Evolutionary conservation across 2,329 filamentous ascomycete species (phyloP).

Genomic region (Sporothrix brasiliensis): DNA sequence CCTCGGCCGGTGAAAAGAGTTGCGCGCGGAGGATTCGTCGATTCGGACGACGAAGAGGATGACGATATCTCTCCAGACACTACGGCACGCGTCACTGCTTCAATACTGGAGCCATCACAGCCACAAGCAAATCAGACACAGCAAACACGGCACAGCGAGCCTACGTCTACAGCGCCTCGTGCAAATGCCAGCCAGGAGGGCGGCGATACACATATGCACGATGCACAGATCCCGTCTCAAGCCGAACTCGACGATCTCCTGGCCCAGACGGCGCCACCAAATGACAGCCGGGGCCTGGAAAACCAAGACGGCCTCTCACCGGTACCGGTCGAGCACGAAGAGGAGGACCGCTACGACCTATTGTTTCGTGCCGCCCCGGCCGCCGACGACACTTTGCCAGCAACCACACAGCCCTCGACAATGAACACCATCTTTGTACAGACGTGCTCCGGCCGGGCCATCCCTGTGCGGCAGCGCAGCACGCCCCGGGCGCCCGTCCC

Average conservation of each 20-base stretch:
- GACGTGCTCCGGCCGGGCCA: constrained; percentile 60
- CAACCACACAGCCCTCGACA: background rate
- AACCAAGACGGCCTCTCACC: background rate
- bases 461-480: constrained; percentile 60
- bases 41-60: constrained; percentile 34
- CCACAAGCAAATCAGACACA: constrained; percentile 1
- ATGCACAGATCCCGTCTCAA: constrained; percentile 17
- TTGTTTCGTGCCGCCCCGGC: constrained; percentile 31
- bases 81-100: background rate
- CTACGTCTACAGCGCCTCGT: background rate
- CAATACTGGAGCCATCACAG: background rate
- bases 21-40: constrained; percentile 35
- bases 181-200: background rate
- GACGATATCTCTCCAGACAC: background rate
- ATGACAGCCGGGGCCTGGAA: background rate
- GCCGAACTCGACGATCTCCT: background rate
- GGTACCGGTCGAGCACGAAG: background rate
- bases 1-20: constrained; percentile 6
- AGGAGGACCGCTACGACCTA: constrained; percentile 35
- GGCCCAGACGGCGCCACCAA: background rate
- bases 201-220: constrained; percentile 27
- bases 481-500: constrained; percentile 50
- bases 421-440: constrained; percentile 21
- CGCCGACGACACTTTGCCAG: background rate
- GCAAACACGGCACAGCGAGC: constrained; percentile 19